phyloP scores from a whole-genome alignment of 257 asterid species.

The Nicotiana obtusifolia region DNA sequence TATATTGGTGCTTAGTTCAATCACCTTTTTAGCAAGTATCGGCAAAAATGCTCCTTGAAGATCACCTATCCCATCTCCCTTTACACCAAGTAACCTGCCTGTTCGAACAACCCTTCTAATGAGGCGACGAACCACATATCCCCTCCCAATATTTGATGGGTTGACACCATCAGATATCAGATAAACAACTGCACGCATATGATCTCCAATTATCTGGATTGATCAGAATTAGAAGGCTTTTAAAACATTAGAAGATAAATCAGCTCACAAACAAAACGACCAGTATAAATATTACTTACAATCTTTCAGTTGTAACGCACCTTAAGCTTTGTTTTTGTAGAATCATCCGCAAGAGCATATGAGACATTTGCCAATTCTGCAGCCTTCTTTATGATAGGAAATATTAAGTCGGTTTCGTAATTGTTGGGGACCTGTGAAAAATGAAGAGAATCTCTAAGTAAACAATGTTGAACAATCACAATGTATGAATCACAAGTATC shows the following conservation, averaged over 20 bases:
- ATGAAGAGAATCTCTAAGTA: slow-evolving; percentile 12
- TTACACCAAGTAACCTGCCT: slow-evolving; percentile 83
- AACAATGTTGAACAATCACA: not conserved
- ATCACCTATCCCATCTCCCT: slow-evolving; percentile 60
- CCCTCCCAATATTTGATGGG: slow-evolving; percentile 95
- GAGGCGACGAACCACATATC: slow-evolving; percentile 91
- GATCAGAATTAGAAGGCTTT: slow-evolving; percentile 14
- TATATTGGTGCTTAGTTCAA: slow-evolving; percentile 55
- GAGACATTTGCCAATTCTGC: slow-evolving; percentile 67
- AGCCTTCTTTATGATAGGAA: slow-evolving; percentile 83
- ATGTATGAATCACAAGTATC: not conserved
- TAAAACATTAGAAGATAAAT: slow-evolving; percentile 1
- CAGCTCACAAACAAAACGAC: slow-evolving; percentile 11
- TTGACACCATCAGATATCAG: slow-evolving; percentile 91
- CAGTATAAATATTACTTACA: not conserved
- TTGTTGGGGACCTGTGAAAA: slow-evolving; percentile 79
- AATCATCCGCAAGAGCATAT: slow-evolving; percentile 57
- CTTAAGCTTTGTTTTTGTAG: slow-evolving; percentile 64
- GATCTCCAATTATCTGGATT: slow-evolving; percentile 86
- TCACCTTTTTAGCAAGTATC: slow-evolving; percentile 64
- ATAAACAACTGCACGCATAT: slow-evolving; percentile 90
- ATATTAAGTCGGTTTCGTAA: slow-evolving; percentile 85
- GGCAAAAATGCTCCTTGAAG: slow-evolving; percentile 85
- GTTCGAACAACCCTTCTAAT: slow-evolving; percentile 84
- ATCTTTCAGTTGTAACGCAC: slow-evolving; percentile 28